Percentiles rank a stretch among this genome's conserved stretches.
These are phyloP conservation scores for Penicillium herquei DNA, from an alignment of 495 filamentous ascomycete genomes.

Conservation along the genomic window DNA sequence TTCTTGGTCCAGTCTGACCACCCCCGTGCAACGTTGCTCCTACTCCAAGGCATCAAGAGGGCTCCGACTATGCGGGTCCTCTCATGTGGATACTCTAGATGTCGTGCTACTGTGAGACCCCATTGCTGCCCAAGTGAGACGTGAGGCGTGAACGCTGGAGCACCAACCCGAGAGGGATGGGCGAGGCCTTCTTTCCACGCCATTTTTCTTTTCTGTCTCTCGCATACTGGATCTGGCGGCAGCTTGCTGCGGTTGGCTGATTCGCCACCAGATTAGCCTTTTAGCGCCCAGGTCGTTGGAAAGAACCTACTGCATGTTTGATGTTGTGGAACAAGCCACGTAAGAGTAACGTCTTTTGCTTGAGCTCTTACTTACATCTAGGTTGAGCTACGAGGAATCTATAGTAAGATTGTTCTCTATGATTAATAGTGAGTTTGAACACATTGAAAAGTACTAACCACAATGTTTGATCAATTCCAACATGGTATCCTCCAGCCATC, in stretches of 20 bases:
- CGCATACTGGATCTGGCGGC: background rate
- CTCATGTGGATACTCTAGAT: constrained; percentile 9
- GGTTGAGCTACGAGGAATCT: no score
- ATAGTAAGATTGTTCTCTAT: no score
- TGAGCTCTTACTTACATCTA: no score
- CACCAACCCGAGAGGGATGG: constrained; percentile 7
- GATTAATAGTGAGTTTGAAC: no score
- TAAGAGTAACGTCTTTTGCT: background rate
- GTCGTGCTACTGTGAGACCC: constrained; percentile 8
- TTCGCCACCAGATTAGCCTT: background rate
- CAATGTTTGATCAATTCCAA: no score
- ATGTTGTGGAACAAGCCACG: background rate
- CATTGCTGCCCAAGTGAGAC: constrained; percentile 21
- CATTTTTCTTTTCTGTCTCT: no score
- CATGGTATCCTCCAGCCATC: no score
- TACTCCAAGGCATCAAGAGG: constrained; percentile 7
- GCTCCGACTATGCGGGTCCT: constrained; percentile 10
- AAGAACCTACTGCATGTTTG: background rate
- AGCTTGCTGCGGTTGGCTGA: background rate
- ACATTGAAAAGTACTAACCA: no score
- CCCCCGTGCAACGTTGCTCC: constrained; percentile 18
- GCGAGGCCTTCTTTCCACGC: background rate
- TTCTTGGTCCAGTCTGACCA: background rate
- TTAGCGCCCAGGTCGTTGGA: background rate
- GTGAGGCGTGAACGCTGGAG: constrained; percentile 5